A percentile compares a stretch with the other conserved stretches of the same genome.
Evolutionary conservation across 495 filamentous ascomycete genomes (phyloP).

Genomic region (Cenococcum geophilum): DNA sequence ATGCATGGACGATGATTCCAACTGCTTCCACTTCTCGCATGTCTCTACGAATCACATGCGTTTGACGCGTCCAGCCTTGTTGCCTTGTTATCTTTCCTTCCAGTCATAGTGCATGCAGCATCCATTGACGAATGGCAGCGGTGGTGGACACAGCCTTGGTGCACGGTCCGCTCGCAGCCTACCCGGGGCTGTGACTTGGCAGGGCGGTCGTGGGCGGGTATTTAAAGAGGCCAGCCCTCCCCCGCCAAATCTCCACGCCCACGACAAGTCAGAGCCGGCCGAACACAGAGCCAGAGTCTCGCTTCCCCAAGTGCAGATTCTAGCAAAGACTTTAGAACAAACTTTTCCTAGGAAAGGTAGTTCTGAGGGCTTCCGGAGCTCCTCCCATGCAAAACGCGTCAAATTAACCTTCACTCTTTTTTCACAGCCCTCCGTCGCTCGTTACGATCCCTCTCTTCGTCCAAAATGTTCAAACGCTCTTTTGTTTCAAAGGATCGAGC

Average conservation of each 20-base stretch:
- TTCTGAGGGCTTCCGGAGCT: conserved; percentile 36
- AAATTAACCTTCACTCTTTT: conserved; percentile 33
- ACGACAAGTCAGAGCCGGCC: conserved; percentile 32
- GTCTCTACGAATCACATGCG: conserved; percentile 2
- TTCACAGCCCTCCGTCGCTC: conserved; percentile 31
- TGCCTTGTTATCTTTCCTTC: conserved; percentile 17
- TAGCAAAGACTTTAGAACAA: conserved; percentile 30
- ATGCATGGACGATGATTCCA: conserved; percentile 16
- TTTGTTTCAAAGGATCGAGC: conserved; percentile 69
- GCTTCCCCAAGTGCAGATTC: conserved; percentile 20
- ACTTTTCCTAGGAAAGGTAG: conserved; percentile 22
- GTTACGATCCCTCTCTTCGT: conserved; percentile 38
- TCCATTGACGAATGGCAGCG: conserved; percentile 24
- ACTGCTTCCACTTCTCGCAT: conserved; percentile 11
- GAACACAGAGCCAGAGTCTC: conserved; percentile 24
- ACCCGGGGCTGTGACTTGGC: conserved; percentile 18
- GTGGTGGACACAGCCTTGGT: conserved; percentile 1
- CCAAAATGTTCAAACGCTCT: conserved; percentile 77
- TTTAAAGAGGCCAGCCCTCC: conserved; percentile 25
- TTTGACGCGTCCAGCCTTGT: conserved; percentile 7
- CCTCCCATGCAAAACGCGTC: conserved; percentile 32
- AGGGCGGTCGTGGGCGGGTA: conserved; percentile 21
- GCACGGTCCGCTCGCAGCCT: conserved; percentile 16
- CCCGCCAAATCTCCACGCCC: conserved; percentile 23
- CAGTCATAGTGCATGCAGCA: conserved; percentile 13